Base-by-base conservation (phyloP, 1,139 yeast genomes). In the Lodderomyces orthopsilosis region DNA sequence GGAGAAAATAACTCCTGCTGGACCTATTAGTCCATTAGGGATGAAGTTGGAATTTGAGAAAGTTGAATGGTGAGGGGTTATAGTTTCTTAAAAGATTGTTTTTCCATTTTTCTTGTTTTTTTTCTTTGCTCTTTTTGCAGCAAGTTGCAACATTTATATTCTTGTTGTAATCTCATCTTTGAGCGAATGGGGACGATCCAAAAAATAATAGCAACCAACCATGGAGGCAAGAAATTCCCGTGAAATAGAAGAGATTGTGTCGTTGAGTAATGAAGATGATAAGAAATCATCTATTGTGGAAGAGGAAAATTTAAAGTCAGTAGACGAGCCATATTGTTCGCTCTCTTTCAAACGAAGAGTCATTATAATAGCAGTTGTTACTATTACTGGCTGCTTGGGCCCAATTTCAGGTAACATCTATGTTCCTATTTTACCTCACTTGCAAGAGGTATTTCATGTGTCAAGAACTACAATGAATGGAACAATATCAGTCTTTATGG, bases 341-440 rank as follows among this genome's bases (percentile, higher is more conserved):
- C 42, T 47, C 22, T 35, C 46, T 8, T 38, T 41, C n/a, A 41
- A 32, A 35, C 28, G 48, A 33, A 42, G 39, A 33, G 34, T 32
- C 4, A 27, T 45, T 12, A 41, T 47, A 21, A 45, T 47, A 6
- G 47, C 51, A 1, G 56, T 75, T 18, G 72, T 74, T 14, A 73
- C 80, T 0, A 37, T 66, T 4, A 75, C 79, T 14, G 85, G 84
- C 0, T 77, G 78, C 47, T 56, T 79, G 42, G 85, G 85, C 0
- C 85, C 85, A 0, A 63, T 79, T 42, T 68, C 82, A 2, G 85
- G 84, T 1, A 79, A 79, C 46, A 77, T 79, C 26, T 80, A 79
- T 51, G 74, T 79, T 19, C 85, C 85, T 1, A 65, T 81, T 3
- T 57, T 80, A 15, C 82, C 83, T 1, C 58, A 69, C 13, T 58